phyloP scores from a whole-genome alignment of 805 yeast genomes.

The Ogataea zsoltii region DNA sequence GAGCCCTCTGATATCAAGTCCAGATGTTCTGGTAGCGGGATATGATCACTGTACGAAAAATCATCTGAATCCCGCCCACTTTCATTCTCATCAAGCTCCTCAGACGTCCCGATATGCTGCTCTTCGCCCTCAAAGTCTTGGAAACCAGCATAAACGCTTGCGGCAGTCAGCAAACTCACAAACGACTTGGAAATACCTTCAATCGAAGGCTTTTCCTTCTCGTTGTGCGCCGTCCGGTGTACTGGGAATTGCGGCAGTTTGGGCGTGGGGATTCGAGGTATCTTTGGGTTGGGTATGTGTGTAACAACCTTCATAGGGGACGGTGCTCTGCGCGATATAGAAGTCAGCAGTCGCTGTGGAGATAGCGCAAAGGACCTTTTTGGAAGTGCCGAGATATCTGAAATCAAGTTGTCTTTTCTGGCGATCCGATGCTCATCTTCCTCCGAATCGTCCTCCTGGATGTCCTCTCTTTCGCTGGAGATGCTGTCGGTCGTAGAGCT shows the following conservation, averaged over 20 bases:
- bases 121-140: constrained; percentile 36
- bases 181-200: constrained; percentile 52
- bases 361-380: constrained; percentile 25
- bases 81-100: constrained; percentile 25
- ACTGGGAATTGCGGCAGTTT: constrained; percentile 9
- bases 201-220: constrained; percentile 21
- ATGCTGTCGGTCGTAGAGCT: constrained; percentile 1
- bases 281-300: constrained; percentile 10
- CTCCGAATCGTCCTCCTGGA: constrained; percentile 5
- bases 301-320: constrained; percentile 17
- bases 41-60: neutral
- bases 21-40: constrained; percentile 2
- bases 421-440: constrained; percentile 9
- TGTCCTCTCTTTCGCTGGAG: constrained; percentile 3
- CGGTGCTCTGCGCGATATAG: constrained; percentile 23
- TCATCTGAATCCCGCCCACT: constrained; percentile 6
- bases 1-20: constrained; percentile 5
- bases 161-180: constrained; percentile 56
- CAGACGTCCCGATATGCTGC: constrained; percentile 28
- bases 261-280: constrained; percentile 10
- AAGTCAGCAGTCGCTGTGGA: constrained; percentile 25
- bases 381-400: constrained; percentile 8
- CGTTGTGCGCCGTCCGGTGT: constrained; percentile 10
- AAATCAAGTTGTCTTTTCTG: constrained; percentile 14
- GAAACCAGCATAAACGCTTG: constrained; percentile 51